Conservation (phyloP, 75 land plant genomes). For the Picea glauca region DNA sequence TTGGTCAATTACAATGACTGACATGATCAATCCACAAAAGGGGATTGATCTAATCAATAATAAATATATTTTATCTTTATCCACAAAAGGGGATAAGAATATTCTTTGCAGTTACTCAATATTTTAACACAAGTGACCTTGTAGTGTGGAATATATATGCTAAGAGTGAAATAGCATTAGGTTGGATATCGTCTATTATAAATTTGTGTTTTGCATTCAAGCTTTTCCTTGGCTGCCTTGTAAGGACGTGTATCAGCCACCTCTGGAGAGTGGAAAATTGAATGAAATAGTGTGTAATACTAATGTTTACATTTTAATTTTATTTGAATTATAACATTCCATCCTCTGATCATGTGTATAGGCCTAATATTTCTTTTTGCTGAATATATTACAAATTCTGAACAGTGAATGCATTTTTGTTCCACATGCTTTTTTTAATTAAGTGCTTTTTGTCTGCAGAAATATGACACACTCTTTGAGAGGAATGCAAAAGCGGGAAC, state of each 20-base stretch:
- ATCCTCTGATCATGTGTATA: neutral
- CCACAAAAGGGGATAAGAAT: too few relatives aligned
- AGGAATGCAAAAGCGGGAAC: slow-evolving; percentile 71
- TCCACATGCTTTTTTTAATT: neutral
- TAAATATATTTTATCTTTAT: too few relatives aligned
- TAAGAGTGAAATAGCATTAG: too few relatives aligned
- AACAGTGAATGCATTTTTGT: neutral
- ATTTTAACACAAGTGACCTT: too few relatives aligned
- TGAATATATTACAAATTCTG: neutral
- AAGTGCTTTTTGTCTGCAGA: slow-evolving; percentile 34
- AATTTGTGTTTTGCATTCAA: neutral
- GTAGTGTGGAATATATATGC: neutral
- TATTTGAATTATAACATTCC: too few relatives aligned
- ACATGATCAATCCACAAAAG: too few relatives aligned
- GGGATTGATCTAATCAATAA: too few relatives aligned
- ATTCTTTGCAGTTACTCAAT: too few relatives aligned
- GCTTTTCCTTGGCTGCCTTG: neutral
- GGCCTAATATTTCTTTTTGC: neutral
- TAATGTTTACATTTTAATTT: neutral
- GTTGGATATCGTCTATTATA: neutral
- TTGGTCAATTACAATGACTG: too few relatives aligned
- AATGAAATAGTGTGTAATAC: neutral
- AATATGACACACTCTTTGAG: slow-evolving; percentile 76
- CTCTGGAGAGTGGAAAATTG: neutral
- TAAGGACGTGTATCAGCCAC: neutral